Conservation (phyloP, 306 rosid genomes). For the Nissolia schottii region DNA sequence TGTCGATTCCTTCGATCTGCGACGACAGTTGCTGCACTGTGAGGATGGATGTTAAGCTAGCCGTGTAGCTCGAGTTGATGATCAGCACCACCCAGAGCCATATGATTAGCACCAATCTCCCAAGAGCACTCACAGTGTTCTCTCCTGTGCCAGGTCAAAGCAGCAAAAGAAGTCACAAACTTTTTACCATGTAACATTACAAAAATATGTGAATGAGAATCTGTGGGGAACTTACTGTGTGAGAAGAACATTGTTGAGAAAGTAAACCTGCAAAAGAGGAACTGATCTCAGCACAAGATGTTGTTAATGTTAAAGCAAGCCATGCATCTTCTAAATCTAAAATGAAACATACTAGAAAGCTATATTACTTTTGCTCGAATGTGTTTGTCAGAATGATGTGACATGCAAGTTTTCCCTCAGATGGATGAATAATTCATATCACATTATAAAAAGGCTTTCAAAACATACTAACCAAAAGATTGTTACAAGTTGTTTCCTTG, state of each 20-base stretch:
- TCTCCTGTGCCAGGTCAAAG: constrained; percentile 59
- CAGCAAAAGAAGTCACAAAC: constrained; percentile 27
- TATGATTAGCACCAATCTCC: constrained; percentile 79
- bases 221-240: constrained; percentile 60
- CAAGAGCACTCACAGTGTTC: constrained; percentile 83
- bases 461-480: constrained; percentile 67
- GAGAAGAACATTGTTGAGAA: constrained; percentile 99
- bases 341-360: too few species aligned
- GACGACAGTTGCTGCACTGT: constrained; percentile 86
- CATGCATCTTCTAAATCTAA: neutral
- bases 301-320: neutral
- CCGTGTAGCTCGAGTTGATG: constrained; percentile 96
- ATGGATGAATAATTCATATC: too few species aligned
- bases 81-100: constrained; percentile 95
- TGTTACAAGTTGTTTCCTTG: constrained; percentile 69
- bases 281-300: constrained; percentile 15
- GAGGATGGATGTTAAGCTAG: constrained; percentile 96
- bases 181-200: neutral
- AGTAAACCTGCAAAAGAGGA: constrained; percentile 80
- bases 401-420: too few species aligned
- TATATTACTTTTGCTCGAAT: too few species aligned
- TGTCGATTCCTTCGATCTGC: constrained; percentile 79
- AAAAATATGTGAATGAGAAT: constrained; percentile 9
- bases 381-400: too few species aligned
- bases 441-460: constrained; percentile 4